Evolutionary conservation across 208 protist species (phyloP), one percentile per base, ranked within the genome.

Genomic region (Trichomonas vaginalis): DNA sequence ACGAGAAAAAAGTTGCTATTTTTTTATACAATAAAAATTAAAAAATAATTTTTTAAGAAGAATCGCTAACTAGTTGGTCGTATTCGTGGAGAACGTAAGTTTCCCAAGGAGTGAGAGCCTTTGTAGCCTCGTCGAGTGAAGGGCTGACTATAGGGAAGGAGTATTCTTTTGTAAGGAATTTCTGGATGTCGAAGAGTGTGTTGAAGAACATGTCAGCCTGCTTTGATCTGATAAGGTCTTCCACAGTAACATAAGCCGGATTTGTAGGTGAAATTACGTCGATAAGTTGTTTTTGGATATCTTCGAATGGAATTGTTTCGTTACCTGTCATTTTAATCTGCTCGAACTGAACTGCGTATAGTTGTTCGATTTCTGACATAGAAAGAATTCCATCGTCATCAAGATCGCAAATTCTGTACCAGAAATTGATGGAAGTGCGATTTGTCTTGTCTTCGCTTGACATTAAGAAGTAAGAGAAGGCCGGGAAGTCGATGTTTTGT

Each of bases 291-390:
- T 45, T 23, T 3, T 48, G 45, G 14, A 92, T 92, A 32, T 92
- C 86, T 21, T 48, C 17, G n/a, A 92, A 92, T 51, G 86, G 86
- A 39, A 92, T 92, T 51, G 86, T 92, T 92, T 92, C 86, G 45
- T 92, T 51, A 42, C 86, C 86, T 51, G 86, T 92, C 17, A 92
- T 92, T 14, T 27, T 48, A 17, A 92, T 92, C 46, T 45, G 40
- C 6, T 92, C 86, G 45, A 39, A 51, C n/a, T 92, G 86, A 39
- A 51, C 37, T 39, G 23, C 15, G 27, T 92, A 92, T 10, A 92
- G 40, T 27, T 92, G n/a, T 47, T 92, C 86, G 35, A 92, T 51
- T 32, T 92, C 86, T 56, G 42, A 48, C 15, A 92, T 92, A 39
- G 86, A 92, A 35, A 92, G 51, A 27, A 92, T 39, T 2, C 86